A percentile compares a stretch with the other conserved stretches of the same genome.
Evolutionary conservation across 495 filamentous ascomycete species (phyloP).

Genomic region (Filosporella fistucella): DNA sequence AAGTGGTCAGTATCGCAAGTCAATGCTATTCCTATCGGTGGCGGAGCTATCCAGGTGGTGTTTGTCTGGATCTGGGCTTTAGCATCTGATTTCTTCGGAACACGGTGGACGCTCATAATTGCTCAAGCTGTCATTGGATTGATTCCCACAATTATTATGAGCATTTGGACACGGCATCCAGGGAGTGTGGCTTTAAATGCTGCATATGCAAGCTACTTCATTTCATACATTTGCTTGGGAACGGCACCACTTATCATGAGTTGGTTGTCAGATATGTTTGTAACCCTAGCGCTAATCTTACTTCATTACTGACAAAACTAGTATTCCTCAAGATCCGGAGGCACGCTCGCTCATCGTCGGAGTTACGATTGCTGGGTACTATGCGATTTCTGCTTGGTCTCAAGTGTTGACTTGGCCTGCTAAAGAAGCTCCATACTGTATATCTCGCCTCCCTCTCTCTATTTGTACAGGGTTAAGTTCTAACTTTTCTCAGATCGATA

Average conservation of each 20-base stretch:
- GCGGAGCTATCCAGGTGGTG: slow-evolving; percentile 31
- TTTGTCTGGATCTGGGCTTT: slow-evolving; percentile 38
- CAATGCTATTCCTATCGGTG: slow-evolving; percentile 34
- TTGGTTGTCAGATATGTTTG: slow-evolving; percentile 35
- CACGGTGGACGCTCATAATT: slow-evolving; percentile 32
- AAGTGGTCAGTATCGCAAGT: slow-evolving; percentile 31
- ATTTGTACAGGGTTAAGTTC: slow-evolving; percentile 1
- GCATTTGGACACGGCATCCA: slow-evolving; percentile 31
- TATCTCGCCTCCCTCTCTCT: not conserved
- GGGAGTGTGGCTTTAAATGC: slow-evolving; percentile 25
- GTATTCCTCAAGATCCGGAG: slow-evolving; percentile 34
- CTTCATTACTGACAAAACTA: not conserved
- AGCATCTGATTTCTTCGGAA: slow-evolving; percentile 31
- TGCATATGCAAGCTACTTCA: slow-evolving; percentile 35
- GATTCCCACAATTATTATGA: slow-evolving; percentile 35
- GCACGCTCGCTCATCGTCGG: slow-evolving; percentile 34
- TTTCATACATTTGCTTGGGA: slow-evolving; percentile 32
- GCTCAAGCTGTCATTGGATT: slow-evolving; percentile 33
- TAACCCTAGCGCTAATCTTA: not conserved
- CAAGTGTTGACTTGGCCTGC: slow-evolving; percentile 40
- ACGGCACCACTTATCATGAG: slow-evolving; percentile 36
- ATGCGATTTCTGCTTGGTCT: slow-evolving; percentile 34
- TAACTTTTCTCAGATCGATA: slow-evolving; percentile 25
- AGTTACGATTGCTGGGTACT: slow-evolving; percentile 33
- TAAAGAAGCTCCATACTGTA: slow-evolving; percentile 35